Conservation (phyloP, 208 protist species). For the Novymonas esmeraldas region DNA sequence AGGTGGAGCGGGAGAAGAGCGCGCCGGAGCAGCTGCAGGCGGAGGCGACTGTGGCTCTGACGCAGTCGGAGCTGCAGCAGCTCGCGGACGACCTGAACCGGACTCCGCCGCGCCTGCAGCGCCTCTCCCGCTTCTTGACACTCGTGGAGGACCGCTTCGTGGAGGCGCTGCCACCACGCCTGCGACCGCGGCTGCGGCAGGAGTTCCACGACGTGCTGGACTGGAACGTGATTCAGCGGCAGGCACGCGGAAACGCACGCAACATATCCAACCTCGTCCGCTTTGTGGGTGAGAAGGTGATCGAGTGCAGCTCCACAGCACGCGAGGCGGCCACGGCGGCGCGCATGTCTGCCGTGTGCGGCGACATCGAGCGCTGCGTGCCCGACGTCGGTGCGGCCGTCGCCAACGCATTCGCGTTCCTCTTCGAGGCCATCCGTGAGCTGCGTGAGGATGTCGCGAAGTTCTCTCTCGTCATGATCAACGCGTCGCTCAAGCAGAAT, state of each 20-base stretch:
- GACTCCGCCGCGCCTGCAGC: conserved; percentile 41
- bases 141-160: conserved; percentile 64
- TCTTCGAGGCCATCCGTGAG: conserved; percentile 60
- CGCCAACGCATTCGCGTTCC: conserved; percentile 63
- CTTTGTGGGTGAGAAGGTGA: conserved; percentile 71
- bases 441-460: conserved; percentile 69
- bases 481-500: conserved; percentile 55
- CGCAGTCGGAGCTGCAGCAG: conserved; percentile 51
- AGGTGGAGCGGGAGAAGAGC: conserved; percentile 32
- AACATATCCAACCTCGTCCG: conserved; percentile 63
- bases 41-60: conserved; percentile 31
- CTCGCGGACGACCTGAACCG: conserved; percentile 63
- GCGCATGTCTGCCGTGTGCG: conserved; percentile 39
- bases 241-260: conserved; percentile 34
- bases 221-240: conserved; percentile 64
- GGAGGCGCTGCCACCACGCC: conserved; percentile 65
- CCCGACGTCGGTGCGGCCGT: conserved; percentile 70
- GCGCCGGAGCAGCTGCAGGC: conserved; percentile 24
- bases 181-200: conserved; percentile 58
- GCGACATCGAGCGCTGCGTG: conserved; percentile 43
- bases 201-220: conserved; percentile 81
- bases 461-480: conserved; percentile 69
- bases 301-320: conserved; percentile 61
- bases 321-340: conserved; percentile 48
- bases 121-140: conserved; percentile 52